Evolutionary conservation across 176 grass and related monocot species (phyloP).

Genomic region (Juncus effusus): DNA sequence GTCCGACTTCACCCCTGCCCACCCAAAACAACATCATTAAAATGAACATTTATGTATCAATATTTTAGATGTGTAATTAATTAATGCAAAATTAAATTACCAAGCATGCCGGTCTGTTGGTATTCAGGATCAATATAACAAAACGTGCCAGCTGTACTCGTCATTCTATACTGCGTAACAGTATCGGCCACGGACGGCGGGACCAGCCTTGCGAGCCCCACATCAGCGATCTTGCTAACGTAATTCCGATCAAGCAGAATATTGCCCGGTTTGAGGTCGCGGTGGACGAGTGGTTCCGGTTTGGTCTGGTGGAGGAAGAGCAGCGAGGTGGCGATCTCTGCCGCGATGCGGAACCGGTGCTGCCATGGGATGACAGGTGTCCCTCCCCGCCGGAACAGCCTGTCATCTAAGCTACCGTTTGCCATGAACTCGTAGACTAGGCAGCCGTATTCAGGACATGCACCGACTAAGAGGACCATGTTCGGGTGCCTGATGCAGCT

Average conservation of each 20-base stretch:
- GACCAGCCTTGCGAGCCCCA: slow-evolving; percentile 79
- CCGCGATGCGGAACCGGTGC: slow-evolving; percentile 79
- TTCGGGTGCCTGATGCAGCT: slow-evolving; percentile 92
- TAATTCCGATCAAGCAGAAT: slow-evolving; percentile 89
- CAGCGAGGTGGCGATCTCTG: slow-evolving; percentile 75
- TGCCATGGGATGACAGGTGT: slow-evolving; percentile 55
- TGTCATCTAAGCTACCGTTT: slow-evolving; percentile 79
- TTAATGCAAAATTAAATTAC: slow-evolving; percentile 17
- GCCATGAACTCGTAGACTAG: slow-evolving; percentile 96
- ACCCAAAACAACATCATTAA: neutral
- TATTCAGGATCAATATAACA: slow-evolving; percentile 99
- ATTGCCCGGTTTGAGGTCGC: slow-evolving; percentile 84
- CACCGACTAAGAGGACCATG: slow-evolving; percentile 93
- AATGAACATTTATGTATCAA: neutral
- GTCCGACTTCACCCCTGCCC: slow-evolving; percentile 60
- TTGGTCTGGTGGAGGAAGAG: slow-evolving; percentile 91
- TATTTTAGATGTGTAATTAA: neutral
- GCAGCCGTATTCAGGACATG: slow-evolving; percentile 89
- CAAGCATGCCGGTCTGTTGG: slow-evolving; percentile 89
- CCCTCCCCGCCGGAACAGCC: slow-evolving; percentile 54
- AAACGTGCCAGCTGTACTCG: slow-evolving; percentile 77
- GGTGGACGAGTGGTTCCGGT: slow-evolving; percentile 84
- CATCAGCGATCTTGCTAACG: slow-evolving; percentile 95
- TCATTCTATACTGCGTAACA: slow-evolving; percentile 88
- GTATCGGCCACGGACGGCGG: slow-evolving; percentile 60